These are phyloP conservation scores for Globisporangium alternatum DNA, from an alignment of 352 stramenopile genomes.

Conservation along the genomic window DNA sequence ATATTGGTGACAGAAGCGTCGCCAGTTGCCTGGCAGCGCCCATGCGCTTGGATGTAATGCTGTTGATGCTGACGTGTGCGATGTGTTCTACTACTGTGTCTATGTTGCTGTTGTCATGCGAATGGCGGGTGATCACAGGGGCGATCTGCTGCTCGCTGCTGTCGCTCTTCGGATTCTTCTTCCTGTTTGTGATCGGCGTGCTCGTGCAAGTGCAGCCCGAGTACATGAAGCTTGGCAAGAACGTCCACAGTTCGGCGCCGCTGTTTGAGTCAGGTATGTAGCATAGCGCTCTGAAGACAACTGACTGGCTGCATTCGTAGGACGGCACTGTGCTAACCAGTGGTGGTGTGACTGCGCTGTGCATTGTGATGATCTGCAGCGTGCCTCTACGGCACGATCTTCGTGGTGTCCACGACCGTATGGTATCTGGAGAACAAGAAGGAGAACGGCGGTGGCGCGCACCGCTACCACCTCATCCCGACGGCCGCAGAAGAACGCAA, in stretches of 20 bases:
- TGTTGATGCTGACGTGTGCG: background rate
- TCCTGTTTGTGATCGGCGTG: slow-evolving; percentile 61
- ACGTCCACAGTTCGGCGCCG: slow-evolving; percentile 50
- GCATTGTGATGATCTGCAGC: slow-evolving; percentile 25
- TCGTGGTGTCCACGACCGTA: slow-evolving; percentile 61
- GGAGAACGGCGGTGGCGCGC: slow-evolving; percentile 21
- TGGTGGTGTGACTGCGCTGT: background rate
- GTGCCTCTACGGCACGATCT: slow-evolving; percentile 65
- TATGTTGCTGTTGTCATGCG: background rate
- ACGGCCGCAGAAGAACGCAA: slow-evolving; percentile 58
- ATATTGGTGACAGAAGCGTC: background rate
- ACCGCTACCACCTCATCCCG: slow-evolving; percentile 41
- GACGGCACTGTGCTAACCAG: background rate
- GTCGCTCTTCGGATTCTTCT: slow-evolving; percentile 72
- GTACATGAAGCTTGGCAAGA: slow-evolving; percentile 84
- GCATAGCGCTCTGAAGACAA: background rate
- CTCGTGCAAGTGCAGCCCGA: slow-evolving; percentile 75
- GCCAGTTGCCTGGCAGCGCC: background rate
- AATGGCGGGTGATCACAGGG: slow-evolving; percentile 23
- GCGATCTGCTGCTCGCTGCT: slow-evolving; percentile 76
- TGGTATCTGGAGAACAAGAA: slow-evolving; percentile 76
- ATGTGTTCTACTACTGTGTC: background rate
- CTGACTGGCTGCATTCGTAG: background rate
- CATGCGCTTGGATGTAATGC: background rate
- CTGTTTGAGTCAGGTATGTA: slow-evolving; percentile 60